Base-by-base conservation (phyloP, 2,329 filamentous ascomycete genomes). In the Neospermospora avenae region DNA sequence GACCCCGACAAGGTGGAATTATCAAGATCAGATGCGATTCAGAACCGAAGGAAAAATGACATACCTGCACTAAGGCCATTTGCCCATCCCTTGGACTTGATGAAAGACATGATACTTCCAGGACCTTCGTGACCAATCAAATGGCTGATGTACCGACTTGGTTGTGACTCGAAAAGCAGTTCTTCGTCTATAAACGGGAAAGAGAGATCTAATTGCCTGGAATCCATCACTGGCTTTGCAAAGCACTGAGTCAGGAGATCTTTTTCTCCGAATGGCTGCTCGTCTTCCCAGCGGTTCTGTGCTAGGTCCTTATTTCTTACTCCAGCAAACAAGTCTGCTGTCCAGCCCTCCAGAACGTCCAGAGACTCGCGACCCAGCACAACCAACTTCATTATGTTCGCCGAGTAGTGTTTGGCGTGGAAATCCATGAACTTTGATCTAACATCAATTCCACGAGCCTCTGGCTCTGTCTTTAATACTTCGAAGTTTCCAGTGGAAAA, bases 71-170 rank as follows among this genome's bases (percentile, higher is more conserved):
- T 85, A 7, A 91, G 77, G 2, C 81, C 82, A 69, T 87, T 89
- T 14, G 84, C 87, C 85, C 87, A 89, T 4, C 88, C 88, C 72
- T 88, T 89, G 16, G 81, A 82, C 70, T 90, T 90, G 67, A 90
- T 79, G 70, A 89, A 87, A 11, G 87, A 83, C 65, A 91, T 78
- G 64, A 91, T 85, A 73, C 88, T 90, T 20, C 88, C 88, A 1
- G 88, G 88, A 1, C 88, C 88, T 72, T 91, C 88, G 65, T 91
- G 88, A 2, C 88, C 88, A 66, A 91, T 86, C 62, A 91, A 74
- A 71, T 91, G 88, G 67, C 84, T 85, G 63, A 90, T 81, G 70
- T 90, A 91, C 62, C 85, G 81, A 59, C 84, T 83, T 4, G 88
- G 88, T 61, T 89, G 85, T 8, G 84, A 83, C 68, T 88, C 84